Evolutionary conservation across 2,329 filamentous ascomycete genomes (phyloP).

Genomic region (Aureobasidium namibiae): DNA sequence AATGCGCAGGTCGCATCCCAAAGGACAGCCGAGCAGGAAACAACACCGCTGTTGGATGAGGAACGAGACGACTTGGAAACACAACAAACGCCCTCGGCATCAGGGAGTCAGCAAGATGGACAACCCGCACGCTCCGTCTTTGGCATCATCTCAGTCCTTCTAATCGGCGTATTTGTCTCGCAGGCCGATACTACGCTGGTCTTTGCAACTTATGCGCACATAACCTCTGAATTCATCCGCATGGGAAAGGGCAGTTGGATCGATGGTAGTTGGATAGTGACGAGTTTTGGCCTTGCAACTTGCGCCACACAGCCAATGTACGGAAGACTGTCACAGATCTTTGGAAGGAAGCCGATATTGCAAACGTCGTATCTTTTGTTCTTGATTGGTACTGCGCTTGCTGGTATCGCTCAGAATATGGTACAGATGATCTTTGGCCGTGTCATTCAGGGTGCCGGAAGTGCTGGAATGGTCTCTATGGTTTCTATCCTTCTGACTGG

Average conservation of each 20-base stretch:
- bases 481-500: constrained; percentile 39
- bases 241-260: constrained; percentile 34
- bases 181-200: constrained; percentile 58
- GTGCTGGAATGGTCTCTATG: constrained; percentile 36
- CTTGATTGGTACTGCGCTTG: constrained; percentile 31
- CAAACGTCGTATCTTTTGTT: constrained; percentile 34
- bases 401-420: constrained; percentile 31
- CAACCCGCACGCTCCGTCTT: constrained; percentile 8
- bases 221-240: constrained; percentile 38
- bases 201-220: constrained; percentile 55
- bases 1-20: not conserved
- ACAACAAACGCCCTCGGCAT: not conserved
- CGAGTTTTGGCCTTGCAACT: constrained; percentile 36
- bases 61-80: not conserved
- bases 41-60: not conserved
- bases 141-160: constrained; percentile 22
- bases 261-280: constrained; percentile 25
- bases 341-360: constrained; percentile 35
- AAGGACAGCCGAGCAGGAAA: not conserved
- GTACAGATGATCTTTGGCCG: constrained; percentile 34
- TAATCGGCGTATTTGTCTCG: constrained; percentile 54
- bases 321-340: constrained; percentile 39
- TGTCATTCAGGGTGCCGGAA: constrained; percentile 35
- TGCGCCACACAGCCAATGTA: constrained; percentile 35
- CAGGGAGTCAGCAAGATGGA: not conserved